Evolutionary conservation across 2,329 filamentous ascomycete species (phyloP).

Genomic region (Aspergillus transmontanensis): DNA sequence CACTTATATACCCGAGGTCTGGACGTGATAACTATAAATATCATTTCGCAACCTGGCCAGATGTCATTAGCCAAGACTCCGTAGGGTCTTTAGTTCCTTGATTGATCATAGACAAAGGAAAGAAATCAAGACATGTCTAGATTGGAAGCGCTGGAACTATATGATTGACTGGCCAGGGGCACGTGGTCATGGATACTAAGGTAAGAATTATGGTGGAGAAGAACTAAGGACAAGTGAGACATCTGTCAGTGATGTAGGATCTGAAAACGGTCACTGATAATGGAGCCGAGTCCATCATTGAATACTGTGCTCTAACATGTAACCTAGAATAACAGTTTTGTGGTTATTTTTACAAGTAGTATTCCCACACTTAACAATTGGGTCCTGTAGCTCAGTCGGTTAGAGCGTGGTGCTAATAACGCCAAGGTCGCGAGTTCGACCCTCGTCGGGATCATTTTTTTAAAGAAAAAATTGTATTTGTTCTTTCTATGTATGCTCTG

Average conservation of each 20-base stretch:
- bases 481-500: too few relatives aligned
- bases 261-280: not conserved
- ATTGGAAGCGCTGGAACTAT: not conserved
- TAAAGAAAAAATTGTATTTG: too few relatives aligned
- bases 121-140: not conserved
- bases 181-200: not conserved
- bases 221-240: not conserved
- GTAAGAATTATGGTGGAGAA: not conserved
- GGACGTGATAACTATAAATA: not conserved
- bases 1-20: not conserved
- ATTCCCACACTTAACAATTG: not conserved
- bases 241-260: not conserved
- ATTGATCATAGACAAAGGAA: not conserved
- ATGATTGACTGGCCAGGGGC: not conserved
- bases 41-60: not conserved
- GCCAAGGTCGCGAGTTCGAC: slow-evolving; percentile 4
- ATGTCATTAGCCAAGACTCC: not conserved
- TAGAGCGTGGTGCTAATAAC: slow-evolving; percentile 6
- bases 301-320: not conserved
- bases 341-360: too few relatives aligned
- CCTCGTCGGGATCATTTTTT: not conserved
- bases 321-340: not conserved
- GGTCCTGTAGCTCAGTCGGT: slow-evolving; percentile 4
- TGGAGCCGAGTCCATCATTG: not conserved
- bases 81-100: not conserved